Evolutionary conservation across 495 filamentous ascomycete genomes (phyloP).

Genomic region (Aspergillus ellipticus): DNA sequence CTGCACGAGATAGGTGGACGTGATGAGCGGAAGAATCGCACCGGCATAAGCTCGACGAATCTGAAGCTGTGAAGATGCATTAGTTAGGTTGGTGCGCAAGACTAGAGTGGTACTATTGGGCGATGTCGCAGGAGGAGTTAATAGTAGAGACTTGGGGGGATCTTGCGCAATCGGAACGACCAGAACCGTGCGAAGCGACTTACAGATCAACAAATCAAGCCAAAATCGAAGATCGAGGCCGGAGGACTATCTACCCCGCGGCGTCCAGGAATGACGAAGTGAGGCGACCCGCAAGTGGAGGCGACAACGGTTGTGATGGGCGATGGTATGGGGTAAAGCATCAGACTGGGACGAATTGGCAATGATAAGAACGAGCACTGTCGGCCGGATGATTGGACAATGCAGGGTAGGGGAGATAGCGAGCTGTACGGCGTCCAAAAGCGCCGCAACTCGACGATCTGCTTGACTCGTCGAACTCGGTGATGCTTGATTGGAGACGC

Average conservation of each 20-base stretch:
- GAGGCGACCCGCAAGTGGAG: slow-evolving; percentile 21
- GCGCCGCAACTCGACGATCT: slow-evolving; percentile 3
- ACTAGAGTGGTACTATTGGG: neutral
- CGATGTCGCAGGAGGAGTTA: neutral
- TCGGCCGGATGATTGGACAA: slow-evolving; percentile 3
- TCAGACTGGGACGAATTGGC: neutral
- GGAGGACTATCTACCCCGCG: slow-evolving; percentile 9
- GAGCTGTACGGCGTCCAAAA: neutral
- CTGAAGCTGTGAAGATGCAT: neutral
- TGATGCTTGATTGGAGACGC: neutral
- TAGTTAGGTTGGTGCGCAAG: neutral
- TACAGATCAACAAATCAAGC: slow-evolving; percentile 10
- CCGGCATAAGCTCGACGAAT: slow-evolving; percentile 2
- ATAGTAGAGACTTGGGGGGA: neutral
- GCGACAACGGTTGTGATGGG: slow-evolving; percentile 11
- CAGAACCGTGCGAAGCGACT: slow-evolving; percentile 1
- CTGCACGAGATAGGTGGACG: slow-evolving; percentile 1
- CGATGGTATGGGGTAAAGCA: neutral
- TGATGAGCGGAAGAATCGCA: neutral
- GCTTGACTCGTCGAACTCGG: neutral
- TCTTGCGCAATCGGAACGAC: neutral
- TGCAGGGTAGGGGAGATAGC: neutral
- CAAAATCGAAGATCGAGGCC: too few species aligned
- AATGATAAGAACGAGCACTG: slow-evolving; percentile 4
- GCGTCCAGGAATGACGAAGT: slow-evolving; percentile 1